Evolutionary conservation across 2,329 filamentous ascomycete species (phyloP).

Genomic region (Aspergillus intermedius): DNA sequence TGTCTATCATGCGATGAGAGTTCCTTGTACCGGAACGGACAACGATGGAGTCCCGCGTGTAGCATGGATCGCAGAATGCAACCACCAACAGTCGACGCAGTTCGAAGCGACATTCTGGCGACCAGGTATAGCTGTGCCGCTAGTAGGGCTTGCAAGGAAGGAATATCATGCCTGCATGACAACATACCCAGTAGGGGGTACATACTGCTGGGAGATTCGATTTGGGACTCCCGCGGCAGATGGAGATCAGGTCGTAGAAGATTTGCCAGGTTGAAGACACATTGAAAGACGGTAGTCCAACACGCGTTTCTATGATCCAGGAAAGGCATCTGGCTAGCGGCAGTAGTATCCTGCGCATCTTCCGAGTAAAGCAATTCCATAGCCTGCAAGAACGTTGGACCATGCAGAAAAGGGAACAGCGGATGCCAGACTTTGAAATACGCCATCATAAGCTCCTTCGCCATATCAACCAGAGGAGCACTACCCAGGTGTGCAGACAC

Average conservation of each 20-base stretch:
- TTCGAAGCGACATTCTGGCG: slow-evolving; percentile 43
- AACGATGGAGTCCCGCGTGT: slow-evolving; percentile 47
- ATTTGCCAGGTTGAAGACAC: slow-evolving; percentile 46
- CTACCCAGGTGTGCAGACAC: slow-evolving; percentile 20
- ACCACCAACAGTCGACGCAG: slow-evolving; percentile 45
- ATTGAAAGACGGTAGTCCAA: slow-evolving; percentile 41
- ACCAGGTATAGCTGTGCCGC: slow-evolving; percentile 46
- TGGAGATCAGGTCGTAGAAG: slow-evolving; percentile 26
- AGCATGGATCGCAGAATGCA: slow-evolving; percentile 43
- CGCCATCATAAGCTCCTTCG: slow-evolving; percentile 40
- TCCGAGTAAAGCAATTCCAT: slow-evolving; percentile 39
- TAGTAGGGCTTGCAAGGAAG: slow-evolving; percentile 45
- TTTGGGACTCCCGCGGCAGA: slow-evolving; percentile 29
- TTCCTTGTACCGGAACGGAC: slow-evolving; percentile 46
- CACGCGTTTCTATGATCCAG: slow-evolving; percentile 19
- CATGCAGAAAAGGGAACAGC: slow-evolving; percentile 48
- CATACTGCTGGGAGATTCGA: slow-evolving; percentile 34
- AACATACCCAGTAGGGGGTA: slow-evolving; percentile 32
- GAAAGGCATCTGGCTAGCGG: neutral
- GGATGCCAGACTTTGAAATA: slow-evolving; percentile 50
- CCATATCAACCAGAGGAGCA: slow-evolving; percentile 23
- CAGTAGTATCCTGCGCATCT: neutral
- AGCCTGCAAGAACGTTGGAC: slow-evolving; percentile 43
- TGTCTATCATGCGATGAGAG: slow-evolving; percentile 37
- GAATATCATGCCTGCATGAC: slow-evolving; percentile 38